Conservation (phyloP, 1,284 basidiomycete species). For the Heterobasidion irregulare region DNA sequence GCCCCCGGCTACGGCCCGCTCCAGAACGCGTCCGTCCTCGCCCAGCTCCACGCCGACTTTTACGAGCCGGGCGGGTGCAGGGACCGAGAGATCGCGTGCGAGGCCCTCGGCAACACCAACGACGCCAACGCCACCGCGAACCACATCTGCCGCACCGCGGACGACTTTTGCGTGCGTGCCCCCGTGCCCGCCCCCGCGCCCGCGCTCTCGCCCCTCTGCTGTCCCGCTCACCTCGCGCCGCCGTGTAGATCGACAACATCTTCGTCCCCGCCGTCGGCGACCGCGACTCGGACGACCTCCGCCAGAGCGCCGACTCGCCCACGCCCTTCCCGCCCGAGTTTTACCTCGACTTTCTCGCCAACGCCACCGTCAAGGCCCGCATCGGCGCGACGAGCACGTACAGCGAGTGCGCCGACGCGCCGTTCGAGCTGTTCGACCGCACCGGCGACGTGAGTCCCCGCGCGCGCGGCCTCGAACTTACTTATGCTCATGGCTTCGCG, state of each 20-base stretch:
- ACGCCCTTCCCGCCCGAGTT: constrained; percentile 49
- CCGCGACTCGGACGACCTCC: constrained; percentile 45
- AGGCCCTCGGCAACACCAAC: constrained; percentile 36
- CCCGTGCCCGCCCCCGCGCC: too few species aligned
- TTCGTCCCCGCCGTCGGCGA: constrained; percentile 41
- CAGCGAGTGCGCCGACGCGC: constrained; percentile 35
- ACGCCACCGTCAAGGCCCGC: constrained; percentile 22
- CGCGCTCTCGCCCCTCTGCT: too few species aligned
- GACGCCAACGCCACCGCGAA: constrained; percentile 32
- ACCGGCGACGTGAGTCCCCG: constrained; percentile 28
- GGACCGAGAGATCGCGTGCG: constrained; percentile 45
- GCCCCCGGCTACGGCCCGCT: not conserved
- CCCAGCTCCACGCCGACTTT: constrained; percentile 38
- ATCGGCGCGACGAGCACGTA: constrained; percentile 48
- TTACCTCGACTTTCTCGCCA: constrained; percentile 38
- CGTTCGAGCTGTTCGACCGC: constrained; percentile 28
- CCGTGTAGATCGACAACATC: constrained; percentile 34
- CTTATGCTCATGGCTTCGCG: not conserved
- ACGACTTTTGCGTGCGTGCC: not conserved
- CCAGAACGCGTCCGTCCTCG: constrained; percentile 16
- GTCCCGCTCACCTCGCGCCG: not conserved
- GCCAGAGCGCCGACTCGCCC: constrained; percentile 36
- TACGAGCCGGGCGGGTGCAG: constrained; percentile 40
- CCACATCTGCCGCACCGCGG: constrained; percentile 36
- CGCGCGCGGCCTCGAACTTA: not conserved